phyloP scores from a whole-genome alignment of 2,329 filamentous ascomycete species.

The Cladosporium sp. region DNA sequence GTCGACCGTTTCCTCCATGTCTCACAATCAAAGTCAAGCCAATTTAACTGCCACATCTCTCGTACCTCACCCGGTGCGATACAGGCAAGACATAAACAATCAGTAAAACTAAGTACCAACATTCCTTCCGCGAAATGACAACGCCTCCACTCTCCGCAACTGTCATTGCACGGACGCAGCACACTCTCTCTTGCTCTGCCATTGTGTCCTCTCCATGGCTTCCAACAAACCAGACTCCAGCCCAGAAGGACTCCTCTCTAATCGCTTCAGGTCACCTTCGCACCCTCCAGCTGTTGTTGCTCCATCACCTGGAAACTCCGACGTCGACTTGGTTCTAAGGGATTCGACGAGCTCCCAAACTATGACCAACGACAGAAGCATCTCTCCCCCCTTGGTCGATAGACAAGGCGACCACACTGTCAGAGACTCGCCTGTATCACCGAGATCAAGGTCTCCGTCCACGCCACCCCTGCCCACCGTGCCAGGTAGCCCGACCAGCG shows the following conservation, averaged over 20 bases:
- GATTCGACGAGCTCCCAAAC: not conserved
- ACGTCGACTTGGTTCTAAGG: not conserved
- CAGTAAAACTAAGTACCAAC: conserved; percentile 5
- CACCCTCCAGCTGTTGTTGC: not conserved
- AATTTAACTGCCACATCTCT: not conserved
- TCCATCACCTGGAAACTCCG: not conserved
- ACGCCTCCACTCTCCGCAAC: not conserved
- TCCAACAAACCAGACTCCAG: not conserved
- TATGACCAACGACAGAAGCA: conserved; percentile 1
- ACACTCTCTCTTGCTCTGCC: conserved; percentile 1
- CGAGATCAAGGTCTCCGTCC: conserved; percentile 1
- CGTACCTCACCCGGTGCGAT: not conserved
- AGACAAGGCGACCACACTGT: not conserved
- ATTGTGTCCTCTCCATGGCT: conserved; percentile 1
- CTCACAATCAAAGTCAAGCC: conserved; percentile 6
- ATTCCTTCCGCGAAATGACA: conserved; percentile 4
- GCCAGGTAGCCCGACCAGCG: conserved; percentile 8
- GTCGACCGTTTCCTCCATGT: conserved; percentile 7
- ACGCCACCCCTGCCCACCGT: conserved; percentile 6
- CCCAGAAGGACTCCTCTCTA: not conserved
- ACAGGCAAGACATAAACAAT: conserved; percentile 9
- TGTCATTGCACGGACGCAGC: conserved; percentile 3
- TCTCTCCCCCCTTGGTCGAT: not conserved
- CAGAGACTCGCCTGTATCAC: conserved; percentile 9
- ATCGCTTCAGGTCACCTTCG: conserved; percentile 9